Evolutionary conservation across 78 protist species (phyloP), one percentile per base, ranked within the genome.

Genomic region (Corallochytrium limacisporum): DNA sequence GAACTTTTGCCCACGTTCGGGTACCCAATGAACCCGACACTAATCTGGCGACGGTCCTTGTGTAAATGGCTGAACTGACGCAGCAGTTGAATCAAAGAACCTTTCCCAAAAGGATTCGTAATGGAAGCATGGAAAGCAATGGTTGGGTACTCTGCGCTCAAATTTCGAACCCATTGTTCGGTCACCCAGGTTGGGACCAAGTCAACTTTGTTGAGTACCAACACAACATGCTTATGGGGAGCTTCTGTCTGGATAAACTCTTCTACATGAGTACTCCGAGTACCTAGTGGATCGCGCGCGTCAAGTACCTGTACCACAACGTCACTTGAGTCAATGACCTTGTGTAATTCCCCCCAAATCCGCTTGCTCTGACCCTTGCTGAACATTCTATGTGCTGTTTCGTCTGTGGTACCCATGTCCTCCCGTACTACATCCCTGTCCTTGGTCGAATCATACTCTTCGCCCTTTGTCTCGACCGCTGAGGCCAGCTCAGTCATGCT

Each of bases 271-370:
- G 12, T 0, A 29, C 78, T 80, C 31, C 98, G 75, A 26, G 99
- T 97, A 37, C 99, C 99, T 69, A 92, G 46, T 35, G 99, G 99
- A 68, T 97, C 97, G 46, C 99, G 82, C 33, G 96, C 99, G 36
- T 90, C 95, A 22, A 91, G 72, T 8, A 91, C 97, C 38, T 82
- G 78, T 4, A 83, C 13, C 24, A 97, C 32, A 8, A 97, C 98
- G 59, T 97, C 99, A 1, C 90, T 74, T 1, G 97, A 80, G 60
- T 95, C 98, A 36, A 96, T 69, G 22, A 88, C 83, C 59, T 94
- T 95, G 79, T 84, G 87, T 13, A 95, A 67, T 72, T 95, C 98
- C 24, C 83, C 77, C 93, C 94, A 89, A 47, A 95, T 91, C 16
- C 99, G 79, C 32, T 74, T 62, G 0, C 95, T 86, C 50, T 86